Percentiles rank a stretch among this genome's conserved stretches.
Conservation (phyloP, 192 early-diverging fungal species). For the Coemansia sp. region DNA sequence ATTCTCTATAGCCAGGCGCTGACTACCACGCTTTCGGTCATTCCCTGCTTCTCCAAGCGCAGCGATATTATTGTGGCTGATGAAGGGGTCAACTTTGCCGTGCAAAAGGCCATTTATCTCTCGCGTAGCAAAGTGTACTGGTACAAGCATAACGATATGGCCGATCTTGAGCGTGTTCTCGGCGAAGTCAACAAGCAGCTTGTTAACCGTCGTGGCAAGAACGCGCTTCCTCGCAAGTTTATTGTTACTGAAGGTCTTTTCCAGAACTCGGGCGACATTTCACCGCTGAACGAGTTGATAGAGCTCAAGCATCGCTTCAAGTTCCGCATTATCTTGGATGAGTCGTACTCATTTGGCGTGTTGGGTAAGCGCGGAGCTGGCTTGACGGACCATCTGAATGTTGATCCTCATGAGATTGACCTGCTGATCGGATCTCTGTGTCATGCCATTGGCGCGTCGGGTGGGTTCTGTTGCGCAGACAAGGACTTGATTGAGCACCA, state of each 20-base stretch:
- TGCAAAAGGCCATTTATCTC: constrained; percentile 86
- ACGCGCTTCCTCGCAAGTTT: constrained; percentile 82
- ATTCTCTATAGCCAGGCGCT: constrained; percentile 97
- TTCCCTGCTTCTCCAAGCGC: constrained; percentile 95
- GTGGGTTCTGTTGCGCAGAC: constrained; percentile 90
- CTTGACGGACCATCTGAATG: constrained; percentile 76
- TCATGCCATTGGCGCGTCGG: constrained; percentile 73
- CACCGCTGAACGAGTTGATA: constrained; percentile 74
- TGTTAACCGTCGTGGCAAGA: constrained; percentile 62
- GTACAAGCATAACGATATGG: constrained; percentile 97
- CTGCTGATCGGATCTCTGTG: constrained; percentile 85
- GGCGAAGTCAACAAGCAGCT: constrained; percentile 70
- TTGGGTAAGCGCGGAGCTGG: constrained; percentile 85
- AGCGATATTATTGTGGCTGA: constrained; percentile 95
- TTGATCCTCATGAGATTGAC: constrained; percentile 76
- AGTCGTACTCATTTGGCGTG: constrained; percentile 85
- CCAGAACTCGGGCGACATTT: constrained; percentile 82
- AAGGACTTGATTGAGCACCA: constrained; percentile 89
- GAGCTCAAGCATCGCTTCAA: constrained; percentile 94
- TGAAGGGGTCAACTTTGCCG: constrained; percentile 80
- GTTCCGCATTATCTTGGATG: constrained; percentile 93
- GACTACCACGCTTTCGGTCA: constrained; percentile 85
- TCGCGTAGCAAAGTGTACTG: constrained; percentile 87
- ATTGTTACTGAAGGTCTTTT: constrained; percentile 93
- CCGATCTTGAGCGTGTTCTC: constrained; percentile 85